Percentiles rank a stretch among this genome's conserved stretches.
phyloP scores from a whole-genome alignment of 441 rosid species.

The Syzygium syzygioides region DNA sequence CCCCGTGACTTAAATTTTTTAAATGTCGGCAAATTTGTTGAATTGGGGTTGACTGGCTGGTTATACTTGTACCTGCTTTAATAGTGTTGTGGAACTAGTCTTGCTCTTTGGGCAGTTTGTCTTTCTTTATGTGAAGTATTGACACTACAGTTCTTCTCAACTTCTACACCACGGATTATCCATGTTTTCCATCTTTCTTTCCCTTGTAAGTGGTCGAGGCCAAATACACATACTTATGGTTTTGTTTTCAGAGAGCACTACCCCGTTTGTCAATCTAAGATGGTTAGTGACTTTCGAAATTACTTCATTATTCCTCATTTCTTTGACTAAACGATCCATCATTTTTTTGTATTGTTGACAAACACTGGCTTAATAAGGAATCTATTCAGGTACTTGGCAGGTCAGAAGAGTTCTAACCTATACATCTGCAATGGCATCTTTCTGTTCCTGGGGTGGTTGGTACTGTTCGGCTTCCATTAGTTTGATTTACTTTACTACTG shows the following conservation, averaged over 20 bases:
- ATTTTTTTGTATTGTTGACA: not conserved
- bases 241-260: slow-evolving; percentile 67
- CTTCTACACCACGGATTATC: slow-evolving; percentile 74
- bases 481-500: not conserved
- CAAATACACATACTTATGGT: slow-evolving; percentile 76
- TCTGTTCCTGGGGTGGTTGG: slow-evolving; percentile 85
- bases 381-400: slow-evolving; percentile 60
- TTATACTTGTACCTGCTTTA: not conserved
- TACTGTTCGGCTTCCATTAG: slow-evolving; percentile 24
- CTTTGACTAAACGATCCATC: not conserved
- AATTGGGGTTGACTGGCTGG: not conserved
- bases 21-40: not conserved
- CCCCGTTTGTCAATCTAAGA: slow-evolving; percentile 76
- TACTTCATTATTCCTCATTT: not conserved
- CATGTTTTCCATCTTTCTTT: slow-evolving; percentile 52
- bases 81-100: not conserved
- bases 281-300: slow-evolving; percentile 36
- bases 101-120: not conserved
- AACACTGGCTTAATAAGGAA: not conserved
- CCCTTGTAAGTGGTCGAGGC: slow-evolving; percentile 64
- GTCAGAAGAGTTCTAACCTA: slow-evolving; percentile 49
- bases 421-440: slow-evolving; percentile 58
- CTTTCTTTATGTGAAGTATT: not conserved
- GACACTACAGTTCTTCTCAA: slow-evolving; percentile 19
- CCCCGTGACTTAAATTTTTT: not conserved